These are phyloP conservation scores for Inosperma sp. DNA, from an alignment of 768 basidiomycete species.

Conservation along the genomic window DNA sequence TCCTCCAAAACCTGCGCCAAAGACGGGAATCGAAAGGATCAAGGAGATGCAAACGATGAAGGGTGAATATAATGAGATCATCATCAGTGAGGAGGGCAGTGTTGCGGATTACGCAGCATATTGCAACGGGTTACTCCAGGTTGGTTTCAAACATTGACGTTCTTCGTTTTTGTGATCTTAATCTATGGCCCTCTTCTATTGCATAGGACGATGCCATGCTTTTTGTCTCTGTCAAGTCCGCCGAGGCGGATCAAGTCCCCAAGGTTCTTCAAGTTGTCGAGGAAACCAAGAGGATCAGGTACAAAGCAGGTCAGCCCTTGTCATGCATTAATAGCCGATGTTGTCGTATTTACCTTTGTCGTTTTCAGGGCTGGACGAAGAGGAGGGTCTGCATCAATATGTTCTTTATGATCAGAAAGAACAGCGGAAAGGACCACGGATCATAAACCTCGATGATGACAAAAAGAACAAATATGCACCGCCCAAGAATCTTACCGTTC, in stretches of 20 bases:
- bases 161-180: neutral
- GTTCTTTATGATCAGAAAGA: slow-evolving; percentile 60
- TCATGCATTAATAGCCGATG: neutral
- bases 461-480: slow-evolving; percentile 57
- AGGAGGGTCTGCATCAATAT: slow-evolving; percentile 68
- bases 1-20: slow-evolving; percentile 61
- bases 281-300: slow-evolving; percentile 67
- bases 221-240: slow-evolving; percentile 69
- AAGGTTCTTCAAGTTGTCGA: slow-evolving; percentile 81
- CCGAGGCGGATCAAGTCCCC: slow-evolving; percentile 57
- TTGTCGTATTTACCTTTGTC: neutral
- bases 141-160: slow-evolving; percentile 23
- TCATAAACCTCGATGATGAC: slow-evolving; percentile 67
- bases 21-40: slow-evolving; percentile 63
- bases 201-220: slow-evolving; percentile 73
- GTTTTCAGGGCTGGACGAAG: slow-evolving; percentile 48
- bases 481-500: slow-evolving; percentile 62
- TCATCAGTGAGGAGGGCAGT: slow-evolving; percentile 59
- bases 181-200: neutral
- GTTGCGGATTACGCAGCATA: slow-evolving; percentile 66
- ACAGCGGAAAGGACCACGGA: slow-evolving; percentile 49
- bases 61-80: slow-evolving; percentile 73
- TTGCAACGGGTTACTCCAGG: slow-evolving; percentile 59
- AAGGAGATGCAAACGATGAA: slow-evolving; percentile 63
- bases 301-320: slow-evolving; percentile 58